A percentile compares a stretch with the other conserved stretches of the same genome.
Conservation (phyloP, 2,329 filamentous ascomycete genomes). For the Talaromyces atroroseus region DNA sequence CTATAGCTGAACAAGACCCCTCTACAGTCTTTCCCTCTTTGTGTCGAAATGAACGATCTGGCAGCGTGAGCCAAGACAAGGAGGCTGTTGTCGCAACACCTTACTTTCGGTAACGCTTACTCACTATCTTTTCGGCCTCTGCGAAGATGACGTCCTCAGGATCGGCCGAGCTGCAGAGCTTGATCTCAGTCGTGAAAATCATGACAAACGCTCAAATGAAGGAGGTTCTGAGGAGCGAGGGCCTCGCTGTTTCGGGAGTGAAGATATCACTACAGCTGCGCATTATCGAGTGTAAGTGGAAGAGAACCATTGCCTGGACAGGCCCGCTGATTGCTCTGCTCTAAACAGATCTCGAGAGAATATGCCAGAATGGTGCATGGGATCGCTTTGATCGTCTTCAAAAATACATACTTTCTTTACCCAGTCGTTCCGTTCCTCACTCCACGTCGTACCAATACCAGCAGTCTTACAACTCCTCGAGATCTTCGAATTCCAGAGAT, state of each 20-base stretch:
- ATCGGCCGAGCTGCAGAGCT: constrained; percentile 35
- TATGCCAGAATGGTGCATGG: constrained; percentile 19
- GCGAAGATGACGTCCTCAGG: constrained; percentile 34
- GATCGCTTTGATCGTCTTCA: constrained; percentile 29
- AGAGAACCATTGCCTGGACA: neutral
- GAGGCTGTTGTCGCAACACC: neutral
- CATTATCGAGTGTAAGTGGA: constrained; percentile 67
- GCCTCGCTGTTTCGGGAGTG: constrained; percentile 71
- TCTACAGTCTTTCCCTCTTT: neutral
- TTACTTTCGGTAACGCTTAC: neutral
- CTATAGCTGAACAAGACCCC: neutral
- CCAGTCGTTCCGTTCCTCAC: constrained; percentile 24
- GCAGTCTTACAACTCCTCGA: constrained; percentile 19
- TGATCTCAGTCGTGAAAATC: constrained; percentile 47
- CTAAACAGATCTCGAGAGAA: constrained; percentile 24
- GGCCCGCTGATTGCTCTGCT: neutral
- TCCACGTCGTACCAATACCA: constrained; percentile 24
- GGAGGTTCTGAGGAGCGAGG: constrained; percentile 68
- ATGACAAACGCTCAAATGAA: constrained; percentile 65
- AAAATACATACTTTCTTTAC: constrained; percentile 27
- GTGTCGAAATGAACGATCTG: constrained; percentile 4
- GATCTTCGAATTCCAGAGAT: constrained; percentile 23
- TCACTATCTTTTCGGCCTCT: neutral
- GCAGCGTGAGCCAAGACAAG: neutral
- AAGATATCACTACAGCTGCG: constrained; percentile 77